phyloP scores from a whole-genome alignment of 768 basidiomycete genomes.

The Lentinula boryana region DNA sequence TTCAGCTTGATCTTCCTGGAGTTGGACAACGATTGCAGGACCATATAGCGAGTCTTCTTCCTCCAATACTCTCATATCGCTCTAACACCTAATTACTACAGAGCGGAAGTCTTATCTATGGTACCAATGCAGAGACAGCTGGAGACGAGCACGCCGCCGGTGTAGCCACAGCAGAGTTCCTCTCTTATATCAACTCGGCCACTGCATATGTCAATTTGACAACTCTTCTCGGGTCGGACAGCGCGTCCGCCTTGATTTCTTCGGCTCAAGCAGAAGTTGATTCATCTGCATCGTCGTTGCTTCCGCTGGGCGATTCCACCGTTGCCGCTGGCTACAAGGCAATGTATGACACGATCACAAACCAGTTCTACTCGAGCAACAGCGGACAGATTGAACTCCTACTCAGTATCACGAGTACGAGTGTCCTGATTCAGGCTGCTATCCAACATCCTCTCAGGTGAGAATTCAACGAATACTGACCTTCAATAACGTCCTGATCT shows the following conservation, averaged over 20 bases:
- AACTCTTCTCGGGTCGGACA: slow-evolving; percentile 27
- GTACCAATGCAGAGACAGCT: slow-evolving; percentile 30
- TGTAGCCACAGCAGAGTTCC: slow-evolving; percentile 17
- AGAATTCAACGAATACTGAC: neutral
- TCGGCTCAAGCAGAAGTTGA: slow-evolving; percentile 20
- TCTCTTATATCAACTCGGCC: slow-evolving; percentile 48
- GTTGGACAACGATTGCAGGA: slow-evolving; percentile 47
- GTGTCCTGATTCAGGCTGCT: slow-evolving; percentile 50
- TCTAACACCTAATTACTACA: slow-evolving; percentile 4
- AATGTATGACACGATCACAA: slow-evolving; percentile 40
- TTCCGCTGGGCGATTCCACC: slow-evolving; percentile 34
- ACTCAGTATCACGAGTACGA: slow-evolving; percentile 29
- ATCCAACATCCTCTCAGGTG: slow-evolving; percentile 43
- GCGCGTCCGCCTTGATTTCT: slow-evolving; percentile 20
- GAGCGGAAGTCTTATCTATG: slow-evolving; percentile 31
- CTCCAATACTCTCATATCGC: neutral
- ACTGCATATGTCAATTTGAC: slow-evolving; percentile 44
- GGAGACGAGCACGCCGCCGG: slow-evolving; percentile 10
- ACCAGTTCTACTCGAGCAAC: slow-evolving; percentile 30
- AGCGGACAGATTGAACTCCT: slow-evolving; percentile 57
- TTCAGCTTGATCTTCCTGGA: slow-evolving; percentile 31
- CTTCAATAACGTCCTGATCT: neutral
- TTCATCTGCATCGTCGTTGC: slow-evolving; percentile 28
- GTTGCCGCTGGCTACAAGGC: slow-evolving; percentile 52
- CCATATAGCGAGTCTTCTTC: slow-evolving; percentile 25